A percentile compares a stretch with the other conserved stretches of the same genome.
These are phyloP conservation scores for Colletotrichum filicis DNA, from an alignment of 2,329 filamentous ascomycete species.

Conservation along the genomic window DNA sequence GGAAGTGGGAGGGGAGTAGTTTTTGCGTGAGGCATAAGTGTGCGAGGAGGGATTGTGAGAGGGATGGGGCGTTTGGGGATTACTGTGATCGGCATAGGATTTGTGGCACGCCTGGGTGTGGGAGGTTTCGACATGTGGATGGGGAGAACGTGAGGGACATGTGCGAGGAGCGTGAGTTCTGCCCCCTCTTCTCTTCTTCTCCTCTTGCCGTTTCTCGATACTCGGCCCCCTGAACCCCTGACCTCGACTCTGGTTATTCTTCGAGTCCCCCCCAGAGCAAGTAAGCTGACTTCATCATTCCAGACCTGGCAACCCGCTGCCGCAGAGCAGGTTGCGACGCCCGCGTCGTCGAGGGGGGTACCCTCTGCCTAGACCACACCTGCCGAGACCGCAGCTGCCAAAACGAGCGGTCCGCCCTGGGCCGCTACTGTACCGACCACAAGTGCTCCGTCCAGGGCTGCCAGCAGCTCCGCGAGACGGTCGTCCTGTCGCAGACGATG, in stretches of 20 bases:
- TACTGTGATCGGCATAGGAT: constrained; percentile 40
- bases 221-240: neutral
- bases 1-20: constrained; percentile 36
- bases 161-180: constrained; percentile 41
- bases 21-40: constrained; percentile 43
- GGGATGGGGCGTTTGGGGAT: constrained; percentile 24
- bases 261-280: neutral
- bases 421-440: constrained; percentile 39
- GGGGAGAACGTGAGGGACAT: constrained; percentile 29
- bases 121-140: constrained; percentile 21
- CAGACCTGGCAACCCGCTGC: constrained; percentile 28
- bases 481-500: neutral
- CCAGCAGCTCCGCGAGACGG: constrained; percentile 17
- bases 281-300: neutral
- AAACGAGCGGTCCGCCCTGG: constrained; percentile 13
- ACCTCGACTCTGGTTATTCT: too few relatives aligned
- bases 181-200: neutral
- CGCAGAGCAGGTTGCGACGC: constrained; percentile 19
- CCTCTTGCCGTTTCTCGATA: neutral
- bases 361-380: constrained; percentile 38
- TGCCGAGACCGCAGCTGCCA: constrained; percentile 39
- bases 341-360: constrained; percentile 18
- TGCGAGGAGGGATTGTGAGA: constrained; percentile 41
- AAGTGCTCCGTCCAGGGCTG: constrained; percentile 39
- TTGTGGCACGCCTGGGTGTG: constrained; percentile 28